Conservation (phyloP, 495 filamentous ascomycete genomes). For the Parachaetomium inaequale region DNA sequence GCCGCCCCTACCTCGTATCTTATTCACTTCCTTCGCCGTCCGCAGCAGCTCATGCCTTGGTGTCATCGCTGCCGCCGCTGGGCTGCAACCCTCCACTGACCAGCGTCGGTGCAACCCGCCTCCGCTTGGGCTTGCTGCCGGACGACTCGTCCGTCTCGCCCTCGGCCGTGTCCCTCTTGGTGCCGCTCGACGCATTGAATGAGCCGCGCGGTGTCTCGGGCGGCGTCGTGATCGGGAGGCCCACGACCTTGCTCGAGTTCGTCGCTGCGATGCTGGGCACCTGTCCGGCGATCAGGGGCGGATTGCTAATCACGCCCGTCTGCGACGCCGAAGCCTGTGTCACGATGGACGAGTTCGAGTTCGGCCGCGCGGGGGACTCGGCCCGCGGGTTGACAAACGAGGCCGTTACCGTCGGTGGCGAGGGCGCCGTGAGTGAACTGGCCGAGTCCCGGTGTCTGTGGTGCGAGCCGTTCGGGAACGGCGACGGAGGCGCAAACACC, state of each 20-base stretch:
- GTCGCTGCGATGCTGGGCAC: slow-evolving; percentile 70
- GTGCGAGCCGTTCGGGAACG: slow-evolving; percentile 41
- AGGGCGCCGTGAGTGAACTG: slow-evolving; percentile 53
- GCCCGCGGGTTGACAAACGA: slow-evolving; percentile 54
- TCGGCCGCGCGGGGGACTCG: slow-evolving; percentile 74
- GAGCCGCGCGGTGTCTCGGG: slow-evolving; percentile 70
- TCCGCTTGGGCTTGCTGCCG: slow-evolving; percentile 58
- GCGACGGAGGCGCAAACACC: slow-evolving; percentile 55
- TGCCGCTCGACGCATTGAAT: slow-evolving; percentile 43
- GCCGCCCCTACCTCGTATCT: not conserved
- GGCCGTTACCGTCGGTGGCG: slow-evolving; percentile 44
- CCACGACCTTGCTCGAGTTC: slow-evolving; percentile 56
- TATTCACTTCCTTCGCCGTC: not conserved
- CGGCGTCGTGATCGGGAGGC: slow-evolving; percentile 64
- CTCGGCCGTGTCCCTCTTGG: slow-evolving; percentile 60
- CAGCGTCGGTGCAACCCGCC: slow-evolving; percentile 73
- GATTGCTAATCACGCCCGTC: slow-evolving; percentile 60
- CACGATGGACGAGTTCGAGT: slow-evolving; percentile 80
- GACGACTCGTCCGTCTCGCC: slow-evolving; percentile 43
- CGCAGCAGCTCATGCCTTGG: slow-evolving; percentile 16
- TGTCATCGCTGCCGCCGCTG: slow-evolving; percentile 10
- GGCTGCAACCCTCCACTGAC: slow-evolving; percentile 35
- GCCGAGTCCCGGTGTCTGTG: slow-evolving; percentile 51
- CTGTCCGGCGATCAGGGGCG: slow-evolving; percentile 67
- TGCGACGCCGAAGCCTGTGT: slow-evolving; percentile 34